phyloP scores from a whole-genome alignment of 768 basidiomycete species.

The Mycena albidolilacea region DNA sequence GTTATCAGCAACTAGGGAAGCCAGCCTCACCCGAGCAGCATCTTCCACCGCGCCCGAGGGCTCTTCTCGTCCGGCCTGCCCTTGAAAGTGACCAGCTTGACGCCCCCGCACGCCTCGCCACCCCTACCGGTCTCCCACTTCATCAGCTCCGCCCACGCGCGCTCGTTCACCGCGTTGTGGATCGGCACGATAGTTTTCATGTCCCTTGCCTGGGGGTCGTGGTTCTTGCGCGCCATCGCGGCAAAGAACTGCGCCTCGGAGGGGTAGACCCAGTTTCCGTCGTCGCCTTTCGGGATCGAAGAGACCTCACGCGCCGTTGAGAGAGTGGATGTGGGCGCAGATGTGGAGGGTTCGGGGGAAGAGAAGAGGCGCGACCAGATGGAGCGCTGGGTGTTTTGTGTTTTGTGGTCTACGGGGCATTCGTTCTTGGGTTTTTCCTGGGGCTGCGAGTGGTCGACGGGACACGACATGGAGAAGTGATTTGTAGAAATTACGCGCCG shows the following conservation, averaged over 20 bases:
- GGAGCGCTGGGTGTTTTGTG: conserved; percentile 43
- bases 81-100: conserved; percentile 91
- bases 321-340: conserved; percentile 53
- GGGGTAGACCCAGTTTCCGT: conserved; percentile 95
- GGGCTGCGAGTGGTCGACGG: conserved; percentile 38
- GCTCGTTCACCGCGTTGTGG: conserved; percentile 99
- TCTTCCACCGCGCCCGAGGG: conserved; percentile 86
- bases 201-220: conserved; percentile 88
- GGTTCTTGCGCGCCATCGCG: conserved; percentile 97
- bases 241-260: conserved; percentile 98
- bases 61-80: conserved; percentile 87
- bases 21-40: conserved; percentile 83
- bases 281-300: conserved; percentile 84
- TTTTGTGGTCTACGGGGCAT: conserved; percentile 59
- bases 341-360: conserved; percentile 40
- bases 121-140: conserved; percentile 89
- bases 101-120: conserved; percentile 84
- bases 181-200: conserved; percentile 98
- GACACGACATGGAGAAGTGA: conserved; percentile 24
- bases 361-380: conserved; percentile 62
- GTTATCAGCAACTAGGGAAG: conserved; percentile 22
- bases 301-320: conserved; percentile 86
- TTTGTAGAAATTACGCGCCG: neutral
- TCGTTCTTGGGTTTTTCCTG: conserved; percentile 32
- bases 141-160: conserved; percentile 87